These are phyloP conservation scores for Acacia concinna DNA, from an alignment of 331 rosid species.

Conservation along the genomic window DNA sequence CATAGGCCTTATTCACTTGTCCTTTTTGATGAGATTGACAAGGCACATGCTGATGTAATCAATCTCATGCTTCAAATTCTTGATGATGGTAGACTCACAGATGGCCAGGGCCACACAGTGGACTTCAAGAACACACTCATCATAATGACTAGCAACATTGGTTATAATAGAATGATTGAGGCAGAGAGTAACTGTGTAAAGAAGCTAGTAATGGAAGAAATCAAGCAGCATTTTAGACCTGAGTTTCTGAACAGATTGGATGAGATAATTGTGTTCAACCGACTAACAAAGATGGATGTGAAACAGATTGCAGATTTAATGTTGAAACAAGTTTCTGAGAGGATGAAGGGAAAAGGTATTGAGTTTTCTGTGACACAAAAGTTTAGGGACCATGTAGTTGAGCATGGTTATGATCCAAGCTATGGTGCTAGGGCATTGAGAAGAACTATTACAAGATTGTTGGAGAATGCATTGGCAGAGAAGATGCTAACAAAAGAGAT, in stretches of 20 bases:
- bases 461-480: conserved; percentile 79
- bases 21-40: conserved; percentile 68
- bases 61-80: conserved; percentile 77
- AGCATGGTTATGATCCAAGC: conserved; percentile 61
- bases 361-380: conserved; percentile 64
- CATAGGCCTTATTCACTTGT: conserved; percentile 64
- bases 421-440: conserved; percentile 69
- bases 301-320: conserved; percentile 60
- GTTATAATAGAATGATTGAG: conserved; percentile 52
- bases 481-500: conserved; percentile 74
- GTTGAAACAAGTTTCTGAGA: conserved; percentile 56
- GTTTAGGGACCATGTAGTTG: conserved; percentile 62
- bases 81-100: conserved; percentile 69
- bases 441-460: conserved; percentile 68
- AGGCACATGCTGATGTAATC: conserved; percentile 65
- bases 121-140: conserved; percentile 68
- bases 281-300: conserved; percentile 61
- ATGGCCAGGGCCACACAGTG: conserved; percentile 67
- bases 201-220: conserved; percentile 61
- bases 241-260: conserved; percentile 68
- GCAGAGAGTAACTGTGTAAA: conserved; percentile 46
- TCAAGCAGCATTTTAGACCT: conserved; percentile 59
- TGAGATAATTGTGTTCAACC: conserved; percentile 63
- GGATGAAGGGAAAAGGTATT: conserved; percentile 52
- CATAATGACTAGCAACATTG: conserved; percentile 69